Evolutionary conservation across 345 rosid genomes (phyloP).

Genomic region (Fremontodendron californicum): DNA sequence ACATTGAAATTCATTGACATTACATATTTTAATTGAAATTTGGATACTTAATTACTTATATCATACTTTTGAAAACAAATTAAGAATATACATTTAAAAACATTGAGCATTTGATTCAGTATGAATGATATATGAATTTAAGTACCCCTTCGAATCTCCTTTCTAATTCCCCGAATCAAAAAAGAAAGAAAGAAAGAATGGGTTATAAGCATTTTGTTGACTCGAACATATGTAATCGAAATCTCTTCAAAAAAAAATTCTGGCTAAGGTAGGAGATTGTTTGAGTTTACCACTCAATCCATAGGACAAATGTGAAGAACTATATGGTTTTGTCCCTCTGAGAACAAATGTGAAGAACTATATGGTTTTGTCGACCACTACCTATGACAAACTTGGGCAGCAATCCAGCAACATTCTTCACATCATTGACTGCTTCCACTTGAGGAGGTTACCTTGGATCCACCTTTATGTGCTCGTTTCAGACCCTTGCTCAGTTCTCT

Average conservation of each 20-base stretch:
- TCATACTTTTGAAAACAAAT: too few relatives aligned
- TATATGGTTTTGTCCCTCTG: conserved; percentile 16
- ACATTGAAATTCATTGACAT: too few relatives aligned
- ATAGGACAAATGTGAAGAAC: not conserved
- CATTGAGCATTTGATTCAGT: too few relatives aligned
- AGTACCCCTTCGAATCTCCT: not conserved
- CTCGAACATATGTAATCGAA: not conserved
- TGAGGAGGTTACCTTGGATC: conserved; percentile 19
- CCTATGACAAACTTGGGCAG: conserved; percentile 18
- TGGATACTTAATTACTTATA: too few relatives aligned
- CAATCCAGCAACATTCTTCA: not conserved
- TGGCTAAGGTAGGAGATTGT: not conserved
- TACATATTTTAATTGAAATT: too few relatives aligned
- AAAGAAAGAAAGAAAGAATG: too few relatives aligned
- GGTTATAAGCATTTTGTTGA: not conserved
- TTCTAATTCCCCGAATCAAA: not conserved
- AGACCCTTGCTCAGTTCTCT: conserved; percentile 48
- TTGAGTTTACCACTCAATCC: not conserved
- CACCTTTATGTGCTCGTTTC: conserved; percentile 23
- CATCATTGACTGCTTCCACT: conserved; percentile 23
- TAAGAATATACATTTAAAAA: too few relatives aligned
- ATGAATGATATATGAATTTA: not conserved
- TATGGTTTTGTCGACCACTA: conserved; percentile 14
- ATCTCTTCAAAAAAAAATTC: not conserved
- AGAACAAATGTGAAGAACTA: not conserved